Evolutionary conservation across 371 early-diverging fungal genomes (phyloP), one percentile per base, ranked within the genome.

Genomic region (Lichtheimia ramosa): DNA sequence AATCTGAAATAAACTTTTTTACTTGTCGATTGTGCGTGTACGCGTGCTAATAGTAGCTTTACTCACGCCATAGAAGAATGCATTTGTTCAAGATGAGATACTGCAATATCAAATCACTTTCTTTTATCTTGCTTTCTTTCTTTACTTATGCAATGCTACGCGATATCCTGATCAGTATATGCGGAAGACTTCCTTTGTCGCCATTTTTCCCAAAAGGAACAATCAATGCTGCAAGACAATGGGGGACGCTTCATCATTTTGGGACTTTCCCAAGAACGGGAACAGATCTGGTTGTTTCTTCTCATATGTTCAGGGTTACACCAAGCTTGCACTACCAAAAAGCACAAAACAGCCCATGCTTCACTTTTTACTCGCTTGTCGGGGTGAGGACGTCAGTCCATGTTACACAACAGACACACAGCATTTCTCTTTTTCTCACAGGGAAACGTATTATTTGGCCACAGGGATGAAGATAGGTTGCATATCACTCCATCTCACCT

Each of bases 141-240:
- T 34, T 34, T 34, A 8, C 34, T 34, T 34, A 34, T 34, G 34
- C 34, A 34, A 34, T 34, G 34, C 34, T 34, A 34, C 34, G 34
- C 34, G 8, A 34, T 8, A 34, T 34, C 34, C 34, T 34, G 34
- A 34, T 34, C 34, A 34, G 34, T 34, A 34, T 34, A 34, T 34
- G 34, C 34, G 34, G 34, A 34, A 34, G 34, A 34, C 34, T 34
- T 21, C 46, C 21, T 46, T 46, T 46, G 46, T 46, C 46, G n/a
- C n/a, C 46, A 46, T 46, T 46, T 34, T 34, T 16, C 46, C 46
- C n/a, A 46, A 46, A 18, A 46, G 46, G 34, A 34, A 46, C 21
- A n/a, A 46, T 46, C 46, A 46, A 46, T 46, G 46, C 46, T 46
- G 46, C 46, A 46, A 46, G 46, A 46, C 46, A 46, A 46, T 46